A percentile compares a stretch with the other conserved stretches of the same genome.
These are phyloP conservation scores for Orbilia quercus DNA, from an alignment of 2,329 filamentous ascomycete genomes.

Conservation along the genomic window DNA sequence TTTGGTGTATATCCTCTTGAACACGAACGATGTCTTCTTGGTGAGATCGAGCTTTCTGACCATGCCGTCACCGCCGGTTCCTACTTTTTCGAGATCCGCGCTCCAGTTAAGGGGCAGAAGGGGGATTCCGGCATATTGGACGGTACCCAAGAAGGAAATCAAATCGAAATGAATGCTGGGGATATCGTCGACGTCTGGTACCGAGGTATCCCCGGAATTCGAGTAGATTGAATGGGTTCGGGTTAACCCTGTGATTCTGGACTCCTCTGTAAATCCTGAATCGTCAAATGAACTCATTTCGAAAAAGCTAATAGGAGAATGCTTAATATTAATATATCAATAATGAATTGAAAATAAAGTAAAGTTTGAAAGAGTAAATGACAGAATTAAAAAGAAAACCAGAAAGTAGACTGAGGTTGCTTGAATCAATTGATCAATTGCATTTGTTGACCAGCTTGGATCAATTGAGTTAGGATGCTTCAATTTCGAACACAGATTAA, in stretches of 20 bases:
- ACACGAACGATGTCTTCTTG: not conserved
- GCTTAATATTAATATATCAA: not conserved
- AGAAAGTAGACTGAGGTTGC: no score
- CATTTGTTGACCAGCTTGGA: no score
- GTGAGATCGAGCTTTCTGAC: not conserved
- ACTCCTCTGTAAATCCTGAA: not conserved
- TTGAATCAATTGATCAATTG: no score
- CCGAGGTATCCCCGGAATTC: not conserved
- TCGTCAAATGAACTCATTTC: not conserved
- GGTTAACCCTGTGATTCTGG: not conserved
- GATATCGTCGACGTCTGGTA: not conserved
- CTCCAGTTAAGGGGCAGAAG: not conserved
- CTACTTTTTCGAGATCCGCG: not conserved
- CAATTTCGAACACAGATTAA: no score
- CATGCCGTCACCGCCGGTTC: not conserved
- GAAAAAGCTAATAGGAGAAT: not conserved
- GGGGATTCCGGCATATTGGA: not conserved
- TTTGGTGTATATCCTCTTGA: not conserved
- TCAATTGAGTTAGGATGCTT: no score
- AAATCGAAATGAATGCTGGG: conserved; percentile 1
- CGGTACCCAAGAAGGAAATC: not conserved
- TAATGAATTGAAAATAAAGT: not conserved
- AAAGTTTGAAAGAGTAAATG: no score
- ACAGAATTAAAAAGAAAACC: no score
- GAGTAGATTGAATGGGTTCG: not conserved